phyloP scores from a whole-genome alignment of 2,329 filamentous ascomycete genomes.

The Aspergillus fructus region DNA sequence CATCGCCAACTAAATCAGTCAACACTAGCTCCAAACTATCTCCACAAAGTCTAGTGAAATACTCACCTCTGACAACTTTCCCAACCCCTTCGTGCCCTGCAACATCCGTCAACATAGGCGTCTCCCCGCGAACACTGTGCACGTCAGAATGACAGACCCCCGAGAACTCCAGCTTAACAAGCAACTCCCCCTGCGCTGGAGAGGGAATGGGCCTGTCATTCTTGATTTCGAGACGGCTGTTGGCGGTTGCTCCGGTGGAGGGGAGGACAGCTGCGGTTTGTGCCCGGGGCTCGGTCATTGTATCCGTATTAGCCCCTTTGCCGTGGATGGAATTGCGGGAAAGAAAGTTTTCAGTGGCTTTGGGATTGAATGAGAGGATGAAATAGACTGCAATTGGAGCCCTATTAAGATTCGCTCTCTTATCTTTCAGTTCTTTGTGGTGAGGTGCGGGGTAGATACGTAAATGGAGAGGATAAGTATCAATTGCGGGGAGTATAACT shows the following conservation, averaged over 20 bases:
- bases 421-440: neutral
- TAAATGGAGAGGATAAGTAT: neutral
- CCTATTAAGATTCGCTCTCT: neutral
- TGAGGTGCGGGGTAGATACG: neutral
- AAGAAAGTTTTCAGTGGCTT: neutral
- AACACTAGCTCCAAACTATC: neutral
- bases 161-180: constrained; percentile 49
- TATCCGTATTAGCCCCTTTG: neutral
- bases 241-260: constrained; percentile 19
- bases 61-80: constrained; percentile 36
- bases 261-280: constrained; percentile 34
- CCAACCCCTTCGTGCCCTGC: constrained; percentile 51
- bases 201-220: constrained; percentile 33
- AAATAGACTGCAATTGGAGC: neutral
- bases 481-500: neutral
- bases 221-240: constrained; percentile 25
- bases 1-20: constrained; percentile 24
- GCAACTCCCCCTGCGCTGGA: constrained; percentile 41
- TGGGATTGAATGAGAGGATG: neutral
- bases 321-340: neutral
- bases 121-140: constrained; percentile 44
- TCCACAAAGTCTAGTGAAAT: no score
- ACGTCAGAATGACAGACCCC: constrained; percentile 51
- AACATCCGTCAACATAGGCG: constrained; percentile 45
- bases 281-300: constrained; percentile 19